Evolutionary conservation across 1,284 basidiomycete species (phyloP), one percentile per base, ranked within the genome.

Genomic region (Schizophyllum amplum): DNA sequence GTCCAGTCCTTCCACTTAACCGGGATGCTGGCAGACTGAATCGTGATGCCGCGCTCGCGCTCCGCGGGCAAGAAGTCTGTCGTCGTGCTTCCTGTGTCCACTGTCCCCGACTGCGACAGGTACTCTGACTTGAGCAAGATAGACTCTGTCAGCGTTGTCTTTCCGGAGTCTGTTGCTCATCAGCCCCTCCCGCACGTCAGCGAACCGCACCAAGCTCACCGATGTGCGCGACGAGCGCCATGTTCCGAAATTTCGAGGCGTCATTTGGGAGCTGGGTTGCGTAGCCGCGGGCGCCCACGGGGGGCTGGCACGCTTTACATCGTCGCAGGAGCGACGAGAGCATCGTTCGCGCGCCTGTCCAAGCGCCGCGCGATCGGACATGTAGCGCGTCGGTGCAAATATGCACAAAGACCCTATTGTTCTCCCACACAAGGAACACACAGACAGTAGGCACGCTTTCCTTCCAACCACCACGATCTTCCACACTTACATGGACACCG

Each of bases 31-130:
- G 92, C 92, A 17, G 89, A 91, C 66, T 95, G 92, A 59, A 95
- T 93, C 1, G 93, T 95, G 61, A 95, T 95, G 4, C 92, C 92
- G 52, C 92, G 78, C 69, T 93, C 90, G 52, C 92, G 78, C 70
- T 95, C 92, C 1, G 90, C 90, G 13, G 92, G 92, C 11, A 95
- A 75, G 63, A 94, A 95, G 68, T 95, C 92, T 1, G 93, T 95
- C 1, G 87, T 93, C 0, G 92, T 95, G 61, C 90, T 93, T 13
- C 93, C 92, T 0, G 86, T 87, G 67, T 95, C 92, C 15, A 95
- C 92, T 6, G 92, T 86, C 6, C 92, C 92, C 2, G 90, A 79
- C 25, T 77, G 71, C 20, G 81, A 75, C n/a, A 92, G 75, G 65
- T 89, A 92, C 2, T 82, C 80, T 2, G 92, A 90, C 56, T 83